Conservation (phyloP, 176 grass and related monocot species). For the Phyllostachys edulis region DNA sequence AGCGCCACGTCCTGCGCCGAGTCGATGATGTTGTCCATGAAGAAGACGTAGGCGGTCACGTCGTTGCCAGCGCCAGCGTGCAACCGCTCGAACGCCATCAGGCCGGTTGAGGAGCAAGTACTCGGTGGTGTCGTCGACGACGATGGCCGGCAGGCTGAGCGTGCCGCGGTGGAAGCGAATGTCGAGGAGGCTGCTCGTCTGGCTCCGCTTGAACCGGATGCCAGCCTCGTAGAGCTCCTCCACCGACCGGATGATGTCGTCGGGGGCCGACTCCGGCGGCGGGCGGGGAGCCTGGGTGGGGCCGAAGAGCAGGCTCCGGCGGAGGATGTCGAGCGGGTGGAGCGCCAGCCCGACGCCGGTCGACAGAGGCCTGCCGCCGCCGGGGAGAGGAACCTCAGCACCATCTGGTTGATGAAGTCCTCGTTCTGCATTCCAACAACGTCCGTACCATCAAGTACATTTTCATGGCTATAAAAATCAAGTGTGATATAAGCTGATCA, state of each 20-base stretch:
- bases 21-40: conserved; percentile 90
- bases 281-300: neutral
- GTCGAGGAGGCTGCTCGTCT: conserved; percentile 54
- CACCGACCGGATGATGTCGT: conserved; percentile 63
- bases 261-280: neutral
- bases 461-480: neutral
- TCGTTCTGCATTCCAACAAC: conserved; percentile 37
- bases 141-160: conserved; percentile 51
- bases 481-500: neutral
- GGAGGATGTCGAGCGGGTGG: conserved; percentile 76
- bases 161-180: conserved; percentile 52
- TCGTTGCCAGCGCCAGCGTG: conserved; percentile 65
- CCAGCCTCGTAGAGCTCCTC: conserved; percentile 77
- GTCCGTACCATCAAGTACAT: neutral
- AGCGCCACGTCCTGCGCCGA: conserved; percentile 68
- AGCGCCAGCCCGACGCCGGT: conserved; percentile 38
- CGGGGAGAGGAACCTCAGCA: conserved; percentile 48
- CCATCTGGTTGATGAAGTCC: conserved; percentile 56
- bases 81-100: conserved; percentile 88
- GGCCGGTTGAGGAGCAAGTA: conserved; percentile 77
- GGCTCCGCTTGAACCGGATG: conserved; percentile 56
- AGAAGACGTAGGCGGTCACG: conserved; percentile 72
- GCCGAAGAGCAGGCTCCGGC: conserved; percentile 43
- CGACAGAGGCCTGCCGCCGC: neutral
- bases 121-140: conserved; percentile 75